Conservation (phyloP, 805 yeast species). For the Cyberlindnera maritima region DNA sequence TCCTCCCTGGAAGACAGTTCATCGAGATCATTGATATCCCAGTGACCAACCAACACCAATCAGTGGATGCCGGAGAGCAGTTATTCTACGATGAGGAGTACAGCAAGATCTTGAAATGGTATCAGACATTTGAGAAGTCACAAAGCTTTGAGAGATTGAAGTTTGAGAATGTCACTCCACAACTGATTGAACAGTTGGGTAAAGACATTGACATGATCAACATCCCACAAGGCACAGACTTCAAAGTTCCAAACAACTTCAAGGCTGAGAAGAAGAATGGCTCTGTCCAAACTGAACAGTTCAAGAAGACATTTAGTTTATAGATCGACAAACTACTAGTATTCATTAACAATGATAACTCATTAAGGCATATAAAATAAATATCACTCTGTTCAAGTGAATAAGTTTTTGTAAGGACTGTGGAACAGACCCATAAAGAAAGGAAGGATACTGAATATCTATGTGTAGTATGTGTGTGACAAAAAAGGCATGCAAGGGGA, state of each 20-base stretch:
- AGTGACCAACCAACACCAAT: constrained; percentile 25
- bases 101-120: constrained; percentile 22
- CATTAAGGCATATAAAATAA: constrained; percentile 12
- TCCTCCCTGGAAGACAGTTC: constrained; percentile 61
- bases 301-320: constrained; percentile 7
- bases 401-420: background rate
- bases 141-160: constrained; percentile 15
- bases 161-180: constrained; percentile 11
- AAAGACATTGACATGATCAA: constrained; percentile 16
- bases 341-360: background rate
- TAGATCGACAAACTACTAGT: background rate
- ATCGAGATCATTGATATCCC: constrained; percentile 50
- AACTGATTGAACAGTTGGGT: constrained; percentile 16
- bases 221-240: constrained; percentile 2
- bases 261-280: constrained; percentile 16
- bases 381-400: constrained; percentile 1
- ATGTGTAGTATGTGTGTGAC: background rate
- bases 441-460: constrained; percentile 3
- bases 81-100: constrained; percentile 23
- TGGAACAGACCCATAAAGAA: background rate
- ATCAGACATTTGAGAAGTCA: constrained; percentile 10
- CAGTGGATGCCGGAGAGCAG: background rate
- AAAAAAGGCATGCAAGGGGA: constrained; percentile 1
- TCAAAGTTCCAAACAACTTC: constrained; percentile 14
- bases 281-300: constrained; percentile 11